Evolutionary conservation across 768 basidiomycete genomes (phyloP), one percentile per base, ranked within the genome.

Genomic region (Trametes meyenii): DNA sequence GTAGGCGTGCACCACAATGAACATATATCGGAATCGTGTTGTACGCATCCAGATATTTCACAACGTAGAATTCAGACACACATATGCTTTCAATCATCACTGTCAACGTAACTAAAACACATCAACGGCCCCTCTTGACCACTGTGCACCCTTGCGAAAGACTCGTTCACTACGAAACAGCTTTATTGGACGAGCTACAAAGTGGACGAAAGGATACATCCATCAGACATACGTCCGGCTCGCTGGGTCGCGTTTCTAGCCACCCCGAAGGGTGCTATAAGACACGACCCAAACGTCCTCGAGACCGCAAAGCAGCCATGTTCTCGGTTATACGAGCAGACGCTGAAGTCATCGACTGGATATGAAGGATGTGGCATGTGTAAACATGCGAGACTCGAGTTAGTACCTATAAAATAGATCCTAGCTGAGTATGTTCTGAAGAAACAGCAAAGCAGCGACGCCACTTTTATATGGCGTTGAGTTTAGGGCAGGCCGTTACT

Each of bases 361-460:
- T 80, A 79, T 82, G 80, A 85, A 84, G 81, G 76, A 82, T 81
- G 81, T 71, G 84, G 84, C 85, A 86, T 84, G 83, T 81, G 79
- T 86, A 85, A 84, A 85, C 83, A 85, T 86, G 85, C 85, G 81
- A 85, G 83, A 86, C 83, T 84, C 84, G 83, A 69, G 85, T 85
- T 82, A 85, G 84, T 85, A 84, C 83, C 85, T 86, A 84, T 85
- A 85, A 71, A 86, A 86, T 83, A 86, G 85, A 86, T 86, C 85
- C 84, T 86, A 83, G 81, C 83, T 83, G 85, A 86, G 85, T 86
- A 85, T 86, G 85, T 85, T 86, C 85, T 86, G 66, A 77, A 68
- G 83, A 77, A 72, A 61, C 46, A 55, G 2, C 8, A 17, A 50
- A 12, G 60, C 40, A 23, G 19, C 36, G 26, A 12, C 21, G 38